phyloP scores from a whole-genome alignment of 768 basidiomycete species.

The Leccinellum luteum region DNA sequence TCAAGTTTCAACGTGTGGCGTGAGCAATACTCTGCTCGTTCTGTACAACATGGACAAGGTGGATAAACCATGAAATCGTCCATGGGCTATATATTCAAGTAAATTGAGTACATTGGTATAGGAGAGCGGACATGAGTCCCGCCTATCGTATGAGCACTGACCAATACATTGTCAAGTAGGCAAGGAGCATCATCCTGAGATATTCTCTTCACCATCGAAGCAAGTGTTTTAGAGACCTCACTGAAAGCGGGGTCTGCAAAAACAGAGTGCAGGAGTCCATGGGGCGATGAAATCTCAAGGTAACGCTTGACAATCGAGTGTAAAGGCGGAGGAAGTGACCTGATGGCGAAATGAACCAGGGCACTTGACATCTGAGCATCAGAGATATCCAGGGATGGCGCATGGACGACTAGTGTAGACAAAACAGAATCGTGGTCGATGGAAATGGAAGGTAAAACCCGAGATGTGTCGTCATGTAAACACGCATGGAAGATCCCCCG shows the following conservation, averaged over 20 bases:
- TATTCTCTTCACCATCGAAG: slow-evolving; percentile 10
- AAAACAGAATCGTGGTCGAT: slow-evolving; percentile 51
- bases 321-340: slow-evolving; percentile 13
- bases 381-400: slow-evolving; percentile 29
- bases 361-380: slow-evolving; percentile 15
- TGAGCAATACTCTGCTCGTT: slow-evolving; percentile 21
- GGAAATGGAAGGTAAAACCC: slow-evolving; percentile 35
- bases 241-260: slow-evolving; percentile 18
- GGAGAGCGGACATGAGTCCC: slow-evolving; percentile 14
- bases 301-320: slow-evolving; percentile 24
- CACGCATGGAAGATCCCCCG: slow-evolving; percentile 19
- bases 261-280: slow-evolving; percentile 14
- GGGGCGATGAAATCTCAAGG: slow-evolving; percentile 12
- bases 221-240: slow-evolving; percentile 11
- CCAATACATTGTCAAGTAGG: slow-evolving; percentile 22
- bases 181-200: slow-evolving; percentile 2
- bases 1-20: slow-evolving; percentile 39
- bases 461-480: background rate
- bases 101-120: slow-evolving; percentile 20
- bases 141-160: slow-evolving; percentile 24
- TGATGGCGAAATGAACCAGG: slow-evolving; percentile 27
- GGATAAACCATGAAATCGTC: slow-evolving; percentile 47
- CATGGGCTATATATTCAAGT: slow-evolving; percentile 43
- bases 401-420: slow-evolving; percentile 41
- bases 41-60: slow-evolving; percentile 29